Percentiles rank a stretch among this genome's conserved stretches.
Conservation (phyloP, 1,139 yeast species). For the Taphrina communis region DNA sequence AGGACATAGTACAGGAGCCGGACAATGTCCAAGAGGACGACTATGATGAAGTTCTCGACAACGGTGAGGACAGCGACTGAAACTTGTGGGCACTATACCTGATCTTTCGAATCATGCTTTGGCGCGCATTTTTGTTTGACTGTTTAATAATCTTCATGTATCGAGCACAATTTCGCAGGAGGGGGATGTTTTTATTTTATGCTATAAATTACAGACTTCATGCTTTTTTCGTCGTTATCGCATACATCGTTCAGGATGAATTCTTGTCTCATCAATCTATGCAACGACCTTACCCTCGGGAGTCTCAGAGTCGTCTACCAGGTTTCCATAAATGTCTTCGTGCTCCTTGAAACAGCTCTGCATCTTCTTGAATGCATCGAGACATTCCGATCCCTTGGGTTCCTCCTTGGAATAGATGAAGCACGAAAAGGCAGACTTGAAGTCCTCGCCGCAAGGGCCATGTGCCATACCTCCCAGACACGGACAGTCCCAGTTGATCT, state of each 20-base stretch:
- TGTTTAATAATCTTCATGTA: no score
- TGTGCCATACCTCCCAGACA: conserved; percentile 82
- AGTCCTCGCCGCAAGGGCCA: conserved; percentile 90
- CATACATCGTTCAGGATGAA: neutral
- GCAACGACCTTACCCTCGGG: conserved; percentile 37
- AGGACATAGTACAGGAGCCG: neutral
- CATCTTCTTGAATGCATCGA: conserved; percentile 85
- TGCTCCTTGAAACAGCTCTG: conserved; percentile 91
- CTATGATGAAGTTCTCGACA: conserved; percentile 35
- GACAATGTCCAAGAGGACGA: conserved; percentile 19
- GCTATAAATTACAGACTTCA: conserved; percentile 13
- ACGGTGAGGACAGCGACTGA: conserved; percentile 38
- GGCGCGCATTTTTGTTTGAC: neutral
- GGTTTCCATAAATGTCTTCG: conserved; percentile 87
- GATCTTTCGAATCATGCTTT: neutral
- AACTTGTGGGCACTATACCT: neutral
- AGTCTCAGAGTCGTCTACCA: conserved; percentile 40
- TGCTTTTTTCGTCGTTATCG: neutral
- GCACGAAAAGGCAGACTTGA: conserved; percentile 93
- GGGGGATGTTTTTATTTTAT: conserved; percentile 1
- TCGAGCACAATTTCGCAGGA: neutral
- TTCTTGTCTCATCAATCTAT: neutral
- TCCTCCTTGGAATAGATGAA: conserved; percentile 93
- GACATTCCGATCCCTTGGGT: conserved; percentile 97
- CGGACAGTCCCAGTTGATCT: conserved; percentile 99